Base-by-base conservation (phyloP, 305 asterid genomes). In the Fraxinus baroniana region DNA sequence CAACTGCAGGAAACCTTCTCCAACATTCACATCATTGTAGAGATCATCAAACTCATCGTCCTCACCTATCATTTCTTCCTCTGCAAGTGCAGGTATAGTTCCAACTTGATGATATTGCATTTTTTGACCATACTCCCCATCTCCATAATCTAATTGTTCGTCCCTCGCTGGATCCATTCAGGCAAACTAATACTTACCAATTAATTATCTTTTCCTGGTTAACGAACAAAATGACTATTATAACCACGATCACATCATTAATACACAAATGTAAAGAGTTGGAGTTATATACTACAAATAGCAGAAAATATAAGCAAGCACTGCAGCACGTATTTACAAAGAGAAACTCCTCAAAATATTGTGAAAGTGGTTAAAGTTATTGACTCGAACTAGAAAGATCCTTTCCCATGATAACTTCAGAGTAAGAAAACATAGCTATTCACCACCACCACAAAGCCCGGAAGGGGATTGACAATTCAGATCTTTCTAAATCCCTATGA, bases 21-120 rank as follows among this genome's bases (percentile, higher is more conserved):
- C 94, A 79, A 92, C 92, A 81, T 91, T 92, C 78, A 92, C 97
- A 85, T 92, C 97, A 78, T 89, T 92, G 83, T 91, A 92, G 64
- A 92, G 97, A 78, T 92, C 94, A 82, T 92, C 95, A 83, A 87
- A 92, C 71, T 92, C 97, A 86, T 92, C 95, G 1, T 92, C 95
- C 73, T 92, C 97, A 22, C 93, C 95, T 75, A 91, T 86, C 90
- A 91, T 90, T 87, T 93, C 97, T 73, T 92, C 98, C 77, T 93
- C 98, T 8, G 92, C 97, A 82, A 94, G 93, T 0, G 98, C 97
- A 22, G 91, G 90, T 85, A 93, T 94, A 35, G 96, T 91, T 83
- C 90, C 97, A 79, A 90, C 89, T 73, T 88, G 93, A 86, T 91
- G 95, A 88, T 86, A 93, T 84, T 90, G 95, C 88, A 84, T 83